Evolutionary conservation across 164 flowering plant species (phyloP), one percentile per base, ranked within the genome.

Genomic region (Houttuynia cordata): DNA sequence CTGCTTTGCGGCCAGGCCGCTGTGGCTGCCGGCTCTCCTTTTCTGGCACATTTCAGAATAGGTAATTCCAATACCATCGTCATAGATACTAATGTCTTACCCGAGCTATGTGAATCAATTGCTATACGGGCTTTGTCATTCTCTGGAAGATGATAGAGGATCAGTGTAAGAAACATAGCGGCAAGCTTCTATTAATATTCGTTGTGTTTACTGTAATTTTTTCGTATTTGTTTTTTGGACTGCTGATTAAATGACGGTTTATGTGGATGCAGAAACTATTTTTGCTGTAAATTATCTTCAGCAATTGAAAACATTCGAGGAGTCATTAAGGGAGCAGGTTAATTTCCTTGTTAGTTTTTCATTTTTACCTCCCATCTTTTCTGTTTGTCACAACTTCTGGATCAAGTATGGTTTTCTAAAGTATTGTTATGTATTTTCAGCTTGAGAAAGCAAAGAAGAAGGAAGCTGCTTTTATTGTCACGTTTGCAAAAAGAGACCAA

Each of bases 391-490:
- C 9, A 42, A 14, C 17, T 42, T 42, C 14, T 17, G 8, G 8
- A 17, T 45, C 49, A 12, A 10, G 14, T 12, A 14, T 10, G 14
- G 49, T 7, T 42, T 18, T 45, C 17, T 56, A 12, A 24, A 42
- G 15, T 19, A 8, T 41, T 51, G 63, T 59, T 68, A 9, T 60
- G 69, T 51, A 0, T 63, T 59, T 18, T 37, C 78, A 94, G 97
- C 77, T 91, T 62, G 99, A 94, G 62, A 91, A 84, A 73, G 96
- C 96, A 65, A 94, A 83, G 83, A 94, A 83, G 83, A 94, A 94
- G 69, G 99, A 94, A 81, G 99, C 94, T 76, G 97, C 96, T 50
- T 88, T 91, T 67, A 85, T 88, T 68, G 97, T 88, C 39, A 87
- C 93, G 30, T 87, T 91, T 79, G 96, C 97, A 56, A 91, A 94